These are phyloP conservation scores for Paraconiothyrium brasiliense DNA, from an alignment of 2,329 filamentous ascomycete genomes.

Conservation along the genomic window DNA sequence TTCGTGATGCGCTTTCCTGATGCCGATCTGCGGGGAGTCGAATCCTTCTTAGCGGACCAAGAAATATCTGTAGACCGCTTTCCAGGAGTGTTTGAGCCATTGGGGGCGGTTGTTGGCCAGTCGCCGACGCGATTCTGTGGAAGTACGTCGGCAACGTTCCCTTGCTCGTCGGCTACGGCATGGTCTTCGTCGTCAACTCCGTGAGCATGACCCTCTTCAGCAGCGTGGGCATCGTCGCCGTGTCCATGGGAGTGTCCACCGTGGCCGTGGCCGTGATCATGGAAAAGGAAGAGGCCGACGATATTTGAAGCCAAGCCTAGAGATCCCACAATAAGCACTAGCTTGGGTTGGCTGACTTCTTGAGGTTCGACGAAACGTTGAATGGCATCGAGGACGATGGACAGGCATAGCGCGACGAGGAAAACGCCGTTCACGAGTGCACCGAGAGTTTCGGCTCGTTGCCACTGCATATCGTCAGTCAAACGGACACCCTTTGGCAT, in stretches of 20 bases:
- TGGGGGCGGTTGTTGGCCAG: slow-evolving; percentile 49
- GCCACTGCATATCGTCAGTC: slow-evolving; percentile 70
- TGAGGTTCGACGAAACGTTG: slow-evolving; percentile 92
- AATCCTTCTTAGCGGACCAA: slow-evolving; percentile 24
- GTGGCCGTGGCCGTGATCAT: slow-evolving; percentile 89
- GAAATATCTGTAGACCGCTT: slow-evolving; percentile 28
- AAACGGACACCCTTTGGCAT: background rate
- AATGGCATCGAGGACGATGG: slow-evolving; percentile 94
- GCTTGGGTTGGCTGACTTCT: slow-evolving; percentile 81
- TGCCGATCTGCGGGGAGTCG: slow-evolving; percentile 34
- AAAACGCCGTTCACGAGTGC: slow-evolving; percentile 98
- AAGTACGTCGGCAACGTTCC: slow-evolving; percentile 68
- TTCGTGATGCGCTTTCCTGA: slow-evolving; percentile 53
- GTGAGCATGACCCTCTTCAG: slow-evolving; percentile 62
- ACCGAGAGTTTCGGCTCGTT: slow-evolving; percentile 95
- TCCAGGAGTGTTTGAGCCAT: slow-evolving; percentile 26
- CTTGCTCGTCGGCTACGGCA: slow-evolving; percentile 65
- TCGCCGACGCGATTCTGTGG: slow-evolving; percentile 69
- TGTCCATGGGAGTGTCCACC: slow-evolving; percentile 63
- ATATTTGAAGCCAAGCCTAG: slow-evolving; percentile 89
- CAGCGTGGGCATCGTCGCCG: slow-evolving; percentile 54
- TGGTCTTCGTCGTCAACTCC: slow-evolving; percentile 56
- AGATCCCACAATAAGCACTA: slow-evolving; percentile 90
- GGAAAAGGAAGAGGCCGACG: slow-evolving; percentile 87
- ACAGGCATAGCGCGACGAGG: slow-evolving; percentile 92